Conservation (phyloP, 1,284 basidiomycete genomes). For the Phellopilus nigrolimitatus region DNA sequence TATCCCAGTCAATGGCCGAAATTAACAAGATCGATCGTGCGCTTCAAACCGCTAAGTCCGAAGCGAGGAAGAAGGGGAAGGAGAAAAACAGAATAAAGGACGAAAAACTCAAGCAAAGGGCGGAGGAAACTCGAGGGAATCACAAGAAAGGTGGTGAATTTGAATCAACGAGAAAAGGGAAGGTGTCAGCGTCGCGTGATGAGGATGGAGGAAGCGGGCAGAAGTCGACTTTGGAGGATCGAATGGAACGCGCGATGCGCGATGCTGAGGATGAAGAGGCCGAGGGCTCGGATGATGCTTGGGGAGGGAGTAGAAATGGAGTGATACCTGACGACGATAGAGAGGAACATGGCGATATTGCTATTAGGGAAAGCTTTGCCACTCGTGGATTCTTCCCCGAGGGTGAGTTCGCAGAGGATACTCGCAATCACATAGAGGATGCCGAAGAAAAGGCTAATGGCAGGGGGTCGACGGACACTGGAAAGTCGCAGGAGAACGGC, state of each 20-base stretch:
- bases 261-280: constrained; percentile 14
- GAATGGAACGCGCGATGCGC: constrained; percentile 18
- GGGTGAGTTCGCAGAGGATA: not conserved
- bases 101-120: constrained; percentile 41
- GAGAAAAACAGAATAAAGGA: constrained; percentile 41
- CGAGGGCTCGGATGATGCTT: not conserved
- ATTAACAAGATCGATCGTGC: constrained; percentile 32
- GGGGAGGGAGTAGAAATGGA: constrained; percentile 3
- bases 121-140: constrained; percentile 30
- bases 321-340: not conserved
- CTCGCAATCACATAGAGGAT: not conserved
- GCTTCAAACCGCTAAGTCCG: constrained; percentile 32
- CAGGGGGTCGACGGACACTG: not conserved
- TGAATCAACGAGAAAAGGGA: constrained; percentile 20
- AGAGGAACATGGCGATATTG: not conserved
- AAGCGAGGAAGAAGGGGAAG: constrained; percentile 35
- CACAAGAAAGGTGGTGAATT: constrained; percentile 15
- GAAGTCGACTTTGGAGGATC: constrained; percentile 1
- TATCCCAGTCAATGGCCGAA: constrained; percentile 37
- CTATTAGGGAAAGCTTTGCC: no score
- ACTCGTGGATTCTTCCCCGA: no score
- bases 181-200: constrained; percentile 17
- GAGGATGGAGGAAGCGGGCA: constrained; percentile 11
- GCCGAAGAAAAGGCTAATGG: not conserved
- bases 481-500: not conserved